Evolutionary conservation across 441 rosid genomes (phyloP).

Genomic region (Dalechampia spathulata): DNA sequence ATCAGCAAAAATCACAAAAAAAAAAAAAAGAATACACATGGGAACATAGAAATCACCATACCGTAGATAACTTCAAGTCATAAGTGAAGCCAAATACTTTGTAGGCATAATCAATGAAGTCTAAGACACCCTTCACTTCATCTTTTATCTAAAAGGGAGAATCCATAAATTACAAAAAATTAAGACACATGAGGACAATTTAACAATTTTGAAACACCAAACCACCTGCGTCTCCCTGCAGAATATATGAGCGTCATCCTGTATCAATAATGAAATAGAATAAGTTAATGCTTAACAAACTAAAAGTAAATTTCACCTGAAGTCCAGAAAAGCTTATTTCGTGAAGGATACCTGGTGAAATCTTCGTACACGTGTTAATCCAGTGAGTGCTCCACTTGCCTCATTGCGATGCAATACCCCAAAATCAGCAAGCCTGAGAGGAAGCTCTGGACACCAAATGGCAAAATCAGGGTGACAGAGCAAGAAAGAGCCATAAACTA

Average conservation of each 20-base stretch:
- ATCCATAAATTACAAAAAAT: constrained; percentile 13
- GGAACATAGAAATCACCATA: constrained; percentile 24
- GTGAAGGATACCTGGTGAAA: constrained; percentile 75
- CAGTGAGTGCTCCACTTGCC: constrained; percentile 99
- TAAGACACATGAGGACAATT: constrained; percentile 7
- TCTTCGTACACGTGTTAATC: constrained; percentile 95
- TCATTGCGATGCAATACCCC: constrained; percentile 97
- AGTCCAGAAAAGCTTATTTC: background rate
- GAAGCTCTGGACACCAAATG: constrained; percentile 54
- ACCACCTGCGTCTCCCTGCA: constrained; percentile 83
- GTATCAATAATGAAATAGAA: constrained; percentile 24
- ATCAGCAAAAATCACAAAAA: constrained; percentile 3
- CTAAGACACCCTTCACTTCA: constrained; percentile 79
- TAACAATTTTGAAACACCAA: constrained; percentile 7
- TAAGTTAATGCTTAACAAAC: constrained; percentile 9
- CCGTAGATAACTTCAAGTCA: constrained; percentile 94
- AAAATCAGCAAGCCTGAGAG: constrained; percentile 90
- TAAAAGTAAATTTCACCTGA: too few relatives aligned
- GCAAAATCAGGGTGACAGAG: background rate
- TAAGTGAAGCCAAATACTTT: constrained; percentile 76
- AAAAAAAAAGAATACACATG: background rate
- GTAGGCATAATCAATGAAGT: constrained; percentile 74
- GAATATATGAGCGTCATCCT: constrained; percentile 99
- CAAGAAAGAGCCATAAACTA: constrained; percentile 3
- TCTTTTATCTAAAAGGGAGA: constrained; percentile 61